Evolutionary conservation across 2,329 filamentous ascomycete genomes (phyloP).

Genomic region (Pezicula radicicola): DNA sequence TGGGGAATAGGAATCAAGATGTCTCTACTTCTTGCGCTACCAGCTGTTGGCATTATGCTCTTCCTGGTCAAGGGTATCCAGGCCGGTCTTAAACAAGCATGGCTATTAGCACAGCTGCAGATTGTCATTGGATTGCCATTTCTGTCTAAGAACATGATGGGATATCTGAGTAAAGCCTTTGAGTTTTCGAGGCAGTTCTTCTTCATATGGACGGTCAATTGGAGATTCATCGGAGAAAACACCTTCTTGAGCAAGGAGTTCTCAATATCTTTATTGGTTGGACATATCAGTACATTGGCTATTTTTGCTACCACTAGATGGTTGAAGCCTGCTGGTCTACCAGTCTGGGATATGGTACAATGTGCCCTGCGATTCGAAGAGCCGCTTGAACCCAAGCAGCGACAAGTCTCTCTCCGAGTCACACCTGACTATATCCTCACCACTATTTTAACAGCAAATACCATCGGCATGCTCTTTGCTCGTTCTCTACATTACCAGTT

Average conservation of each 20-base stretch:
- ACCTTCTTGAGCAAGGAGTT: slow-evolving; percentile 70
- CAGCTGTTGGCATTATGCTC: slow-evolving; percentile 74
- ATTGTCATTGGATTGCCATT: slow-evolving; percentile 68
- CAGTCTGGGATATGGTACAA: slow-evolving; percentile 40
- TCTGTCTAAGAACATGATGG: slow-evolving; percentile 57
- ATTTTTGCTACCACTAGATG: slow-evolving; percentile 57
- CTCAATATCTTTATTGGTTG: slow-evolving; percentile 50
- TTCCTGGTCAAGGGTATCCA: slow-evolving; percentile 69
- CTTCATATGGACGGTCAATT: slow-evolving; percentile 99
- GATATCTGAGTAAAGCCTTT: slow-evolving; percentile 81
- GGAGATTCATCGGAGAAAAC: slow-evolving; percentile 89
- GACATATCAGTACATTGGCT: slow-evolving; percentile 52
- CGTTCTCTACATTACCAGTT: slow-evolving; percentile 74
- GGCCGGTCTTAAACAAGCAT: slow-evolving; percentile 63
- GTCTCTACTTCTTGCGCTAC: slow-evolving; percentile 79
- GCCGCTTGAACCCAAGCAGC: slow-evolving; percentile 37
- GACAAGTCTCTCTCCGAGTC: slow-evolving; percentile 45
- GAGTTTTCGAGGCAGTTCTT: slow-evolving; percentile 89
- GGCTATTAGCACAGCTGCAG: slow-evolving; percentile 76
- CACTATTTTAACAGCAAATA: slow-evolving; percentile 57
- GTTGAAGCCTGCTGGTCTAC: slow-evolving; percentile 53
- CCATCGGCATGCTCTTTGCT: slow-evolving; percentile 68
- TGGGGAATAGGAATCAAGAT: slow-evolving; percentile 91
- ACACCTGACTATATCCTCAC: slow-evolving; percentile 61
- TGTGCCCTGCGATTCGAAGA: slow-evolving; percentile 25